A percentile compares a stretch with the other conserved stretches of the same genome.
Evolutionary conservation across 148 eudicot genomes (phyloP).

Genomic region (Vaccinium darrowii): DNA sequence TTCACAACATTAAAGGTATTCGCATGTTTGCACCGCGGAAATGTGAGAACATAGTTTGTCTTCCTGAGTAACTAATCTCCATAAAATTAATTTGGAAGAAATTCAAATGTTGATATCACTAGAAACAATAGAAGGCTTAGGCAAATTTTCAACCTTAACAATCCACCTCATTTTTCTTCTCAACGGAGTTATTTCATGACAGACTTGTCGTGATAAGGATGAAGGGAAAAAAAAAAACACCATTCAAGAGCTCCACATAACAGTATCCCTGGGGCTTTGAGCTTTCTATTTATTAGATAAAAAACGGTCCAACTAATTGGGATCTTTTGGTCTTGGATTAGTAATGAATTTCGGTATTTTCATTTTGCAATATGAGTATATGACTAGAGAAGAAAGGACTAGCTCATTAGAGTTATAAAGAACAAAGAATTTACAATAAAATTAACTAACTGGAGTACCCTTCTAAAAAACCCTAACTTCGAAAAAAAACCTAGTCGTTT

Average conservation of each 20-base stretch:
- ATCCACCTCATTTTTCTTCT: neutral
- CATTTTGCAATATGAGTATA: neutral
- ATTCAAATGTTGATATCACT: neutral
- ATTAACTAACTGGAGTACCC: neutral
- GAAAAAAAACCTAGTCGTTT: neutral
- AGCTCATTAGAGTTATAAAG: neutral
- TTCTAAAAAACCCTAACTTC: neutral
- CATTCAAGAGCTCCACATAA: neutral
- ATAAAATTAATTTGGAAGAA: neutral
- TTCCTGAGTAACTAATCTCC: neutral
- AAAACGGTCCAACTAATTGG: neutral
- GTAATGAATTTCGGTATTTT: neutral
- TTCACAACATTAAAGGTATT: neutral
- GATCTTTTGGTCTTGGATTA: neutral
- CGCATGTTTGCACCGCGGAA: neutral
- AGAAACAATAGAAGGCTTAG: neutral
- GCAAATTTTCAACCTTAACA: neutral
- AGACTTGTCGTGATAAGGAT: neutral
- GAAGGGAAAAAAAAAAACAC: neutral
- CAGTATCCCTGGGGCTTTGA: neutral
- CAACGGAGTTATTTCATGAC: neutral
- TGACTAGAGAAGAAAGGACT: too few species aligned
- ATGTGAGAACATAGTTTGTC: neutral
- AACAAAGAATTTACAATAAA: neutral
- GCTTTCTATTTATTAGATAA: neutral